Evolutionary conservation across 768 basidiomycete species (phyloP).

Genomic region (Psilocybe tampanensis): DNA sequence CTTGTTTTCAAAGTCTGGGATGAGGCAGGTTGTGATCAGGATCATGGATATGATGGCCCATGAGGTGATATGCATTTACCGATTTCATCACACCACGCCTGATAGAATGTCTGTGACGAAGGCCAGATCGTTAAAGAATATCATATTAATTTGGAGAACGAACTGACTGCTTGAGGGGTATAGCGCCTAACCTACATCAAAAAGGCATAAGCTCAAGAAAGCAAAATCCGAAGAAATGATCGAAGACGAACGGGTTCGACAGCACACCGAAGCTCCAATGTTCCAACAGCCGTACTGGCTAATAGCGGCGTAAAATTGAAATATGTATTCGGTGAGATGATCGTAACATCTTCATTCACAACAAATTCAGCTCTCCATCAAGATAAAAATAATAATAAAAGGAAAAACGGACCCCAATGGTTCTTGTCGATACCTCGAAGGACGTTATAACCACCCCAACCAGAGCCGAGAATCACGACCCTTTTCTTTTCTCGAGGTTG

Average conservation of each 20-base stretch:
- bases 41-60: no score
- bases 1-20: slow-evolving; percentile 61
- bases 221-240: background rate
- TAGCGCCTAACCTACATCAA: slow-evolving; percentile 57
- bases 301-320: slow-evolving; percentile 73
- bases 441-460: slow-evolving; percentile 79
- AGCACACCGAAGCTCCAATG: slow-evolving; percentile 79
- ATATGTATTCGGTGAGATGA: slow-evolving; percentile 67
- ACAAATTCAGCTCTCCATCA: background rate
- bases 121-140: background rate
- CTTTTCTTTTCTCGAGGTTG: slow-evolving; percentile 35
- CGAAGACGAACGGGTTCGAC: slow-evolving; percentile 68
- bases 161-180: slow-evolving; percentile 55
- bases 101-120: slow-evolving; percentile 56
- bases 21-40: background rate
- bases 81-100: slow-evolving; percentile 78
- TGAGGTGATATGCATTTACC: no score
- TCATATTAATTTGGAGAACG: background rate
- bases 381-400: background rate
- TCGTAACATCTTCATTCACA: slow-evolving; percentile 52
- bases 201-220: background rate
- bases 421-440: slow-evolving; percentile 70
- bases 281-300: slow-evolving; percentile 77
- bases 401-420: slow-evolving; percentile 53
- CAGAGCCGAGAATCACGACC: slow-evolving; percentile 73